Evolutionary conservation across 208 protist genomes (phyloP), one percentile per base, ranked within the genome.

Genomic region (Leishmania braziliensis): DNA sequence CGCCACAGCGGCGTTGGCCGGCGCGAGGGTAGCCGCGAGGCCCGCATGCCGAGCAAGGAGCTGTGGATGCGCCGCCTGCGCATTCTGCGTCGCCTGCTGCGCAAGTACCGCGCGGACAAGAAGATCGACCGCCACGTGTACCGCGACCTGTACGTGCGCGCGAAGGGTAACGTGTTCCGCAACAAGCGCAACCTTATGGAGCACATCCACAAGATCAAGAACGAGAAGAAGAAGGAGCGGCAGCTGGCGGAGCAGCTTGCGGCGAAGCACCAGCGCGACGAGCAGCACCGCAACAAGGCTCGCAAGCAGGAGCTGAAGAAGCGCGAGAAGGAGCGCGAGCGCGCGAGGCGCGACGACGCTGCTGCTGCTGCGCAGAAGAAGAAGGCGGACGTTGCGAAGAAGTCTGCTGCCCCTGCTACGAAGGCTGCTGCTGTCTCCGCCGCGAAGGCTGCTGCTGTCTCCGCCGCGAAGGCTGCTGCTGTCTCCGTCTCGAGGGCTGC

Each of bases 151-250:
- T 99, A 99, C 93, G 70, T 99, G 75, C 99, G 99, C 90, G 85
- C 90, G 63, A 99, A 99, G 95, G 99, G 99, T 99, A 99, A 99
- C 95, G 96, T 98, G 73, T 99, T 99, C 98, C 99, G 99, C 93
- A 99, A 99, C 98, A 99, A 99, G 95, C 98, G 98, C 86, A 99
- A 98, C 77, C 93, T 99, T 39, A 97, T 99, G 90, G 99, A 99
- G 93, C 91, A 99, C 96, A 99, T 99, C 92, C 92, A 98, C 93
- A 99, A 98, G 91, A 94, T 95, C 81, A 99, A 99, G 96, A 98
- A 97, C 81, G 98, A 99, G 89, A 94, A 98, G 90, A 86, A 92
- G 78, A 97, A 98, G 87, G 96, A 98, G 85, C 98, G 99, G 90
- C 86, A 94, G 85, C 85, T 99, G 29, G 96, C 95, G 79, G 98